Evolutionary conservation across 768 basidiomycete species (phyloP).

Genomic region (Mrakia hoshinonis): DNA sequence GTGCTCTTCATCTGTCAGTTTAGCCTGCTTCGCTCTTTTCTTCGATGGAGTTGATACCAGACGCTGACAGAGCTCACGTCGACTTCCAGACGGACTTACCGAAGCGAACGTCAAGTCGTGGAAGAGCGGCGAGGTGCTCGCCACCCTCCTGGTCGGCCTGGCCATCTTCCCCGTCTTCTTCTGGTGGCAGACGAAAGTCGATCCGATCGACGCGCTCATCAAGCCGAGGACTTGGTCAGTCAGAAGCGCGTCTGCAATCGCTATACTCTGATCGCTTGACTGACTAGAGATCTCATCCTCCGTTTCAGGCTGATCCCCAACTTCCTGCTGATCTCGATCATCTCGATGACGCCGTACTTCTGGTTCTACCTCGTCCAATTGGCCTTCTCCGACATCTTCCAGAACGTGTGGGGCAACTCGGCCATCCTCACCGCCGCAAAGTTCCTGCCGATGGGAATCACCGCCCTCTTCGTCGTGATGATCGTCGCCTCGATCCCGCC

Average conservation of each 20-base stretch:
- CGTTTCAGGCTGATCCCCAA: background rate
- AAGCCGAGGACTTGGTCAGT: background rate
- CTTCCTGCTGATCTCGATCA: background rate
- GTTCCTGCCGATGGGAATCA: slow-evolving; percentile 8
- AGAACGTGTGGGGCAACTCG: background rate
- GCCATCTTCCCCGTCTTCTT: background rate
- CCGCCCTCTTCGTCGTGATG: background rate
- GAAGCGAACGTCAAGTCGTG: background rate
- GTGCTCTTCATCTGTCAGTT: slow-evolving; percentile 1
- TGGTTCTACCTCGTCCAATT: slow-evolving; percentile 4
- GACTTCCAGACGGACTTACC: background rate
- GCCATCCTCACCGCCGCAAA: slow-evolving; percentile 11
- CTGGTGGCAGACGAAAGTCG: slow-evolving; percentile 4
- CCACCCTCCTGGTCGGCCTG: background rate
- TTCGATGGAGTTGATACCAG: background rate
- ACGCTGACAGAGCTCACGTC: background rate
- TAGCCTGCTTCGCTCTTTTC: no score
- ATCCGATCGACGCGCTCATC: slow-evolving; percentile 19
- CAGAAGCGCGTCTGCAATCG: no score
- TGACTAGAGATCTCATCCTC: background rate
- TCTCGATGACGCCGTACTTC: slow-evolving; percentile 5
- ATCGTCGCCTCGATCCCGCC: background rate
- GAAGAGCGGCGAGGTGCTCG: background rate
- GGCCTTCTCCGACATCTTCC: slow-evolving; percentile 12
- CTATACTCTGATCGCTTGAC: no score